These are phyloP conservation scores for Rhizophora apiculata DNA, from an alignment of 345 rosid genomes.

Conservation along the genomic window DNA sequence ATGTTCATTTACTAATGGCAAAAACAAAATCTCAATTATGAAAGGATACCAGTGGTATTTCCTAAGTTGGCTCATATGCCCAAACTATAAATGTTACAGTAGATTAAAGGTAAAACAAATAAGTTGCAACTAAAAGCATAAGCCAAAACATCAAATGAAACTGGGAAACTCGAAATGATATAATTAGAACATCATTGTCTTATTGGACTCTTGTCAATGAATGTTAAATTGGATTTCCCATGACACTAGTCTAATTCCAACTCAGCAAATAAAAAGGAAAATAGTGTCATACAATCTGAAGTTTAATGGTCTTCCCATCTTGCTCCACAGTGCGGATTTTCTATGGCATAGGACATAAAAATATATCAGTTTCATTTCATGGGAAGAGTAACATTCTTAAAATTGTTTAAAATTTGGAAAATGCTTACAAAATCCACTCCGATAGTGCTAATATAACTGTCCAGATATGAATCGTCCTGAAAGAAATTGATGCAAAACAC, in stretches of 20 bases:
- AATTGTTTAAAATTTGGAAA: neutral
- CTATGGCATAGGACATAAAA: constrained; percentile 27
- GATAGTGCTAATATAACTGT: constrained; percentile 89
- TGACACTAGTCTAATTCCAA: neutral
- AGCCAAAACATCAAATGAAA: neutral
- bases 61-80: neutral
- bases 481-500: neutral
- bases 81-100: neutral
- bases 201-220: neutral
- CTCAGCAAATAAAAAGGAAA: neutral
- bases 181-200: neutral
- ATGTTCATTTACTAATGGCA: neutral
- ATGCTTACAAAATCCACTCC: constrained; percentile 89
- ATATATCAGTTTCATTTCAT: neutral
- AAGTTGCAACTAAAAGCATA: neutral
- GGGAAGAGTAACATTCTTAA: neutral
- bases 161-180: neutral
- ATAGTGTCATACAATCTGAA: constrained; percentile 56
- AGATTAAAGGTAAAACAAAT: neutral
- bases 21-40: neutral
- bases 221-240: constrained; percentile 3
- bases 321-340: constrained; percentile 93
- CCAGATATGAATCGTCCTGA: constrained; percentile 93
- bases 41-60: neutral
- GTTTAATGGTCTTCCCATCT: constrained; percentile 82